Base-by-base conservation (phyloP, 1,139 yeast species). In the Diutina ranongensis region DNA sequence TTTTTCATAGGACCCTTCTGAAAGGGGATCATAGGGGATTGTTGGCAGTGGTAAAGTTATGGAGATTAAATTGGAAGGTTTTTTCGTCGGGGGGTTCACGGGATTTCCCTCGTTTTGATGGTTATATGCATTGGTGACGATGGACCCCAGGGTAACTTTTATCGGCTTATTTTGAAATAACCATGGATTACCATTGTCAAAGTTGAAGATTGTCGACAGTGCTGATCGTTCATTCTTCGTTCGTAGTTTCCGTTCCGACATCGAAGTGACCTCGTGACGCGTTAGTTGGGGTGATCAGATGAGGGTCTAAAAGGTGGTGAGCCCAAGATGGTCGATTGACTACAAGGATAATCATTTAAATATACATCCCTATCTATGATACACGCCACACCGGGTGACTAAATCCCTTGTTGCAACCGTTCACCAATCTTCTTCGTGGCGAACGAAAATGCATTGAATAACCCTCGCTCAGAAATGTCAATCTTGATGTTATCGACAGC, bases 391-490 rank as follows among this genome's bases (percentile, higher is more conserved):
- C 40, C 40, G 27, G 40, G 40, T 38, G 42, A 10, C 33, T 64
- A 76, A 56, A 76, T 71, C 40, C 81, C 80, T 72, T 84, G 94
- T 65, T 86, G 94, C 56, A 88, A 73, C 60, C 87, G 80, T 62
- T 89, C 96, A 48, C 94, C 81, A 47, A 89, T 67, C 63, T 83
- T 85, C 57, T 86, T 87, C 55, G 80, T 80, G 20, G 97, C 97
- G 64, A 89, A 83, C 46, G 88, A 84, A 68, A 87, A 86, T 20
- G 95, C 95, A 61, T 80, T 85, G 64, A 84, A 71, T 50, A 92
- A 65, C 46, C 97, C 96, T 63, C 82, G 86, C 63, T 92, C 97
- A 51, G 82, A 76, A 47, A 89, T 67, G 56, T 92, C 97, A 51
- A 89, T 76, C 51, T 78, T 73, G 45, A 72, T 76, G 52, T 80